Base-by-base conservation (phyloP, 176 grass and related monocot genomes). In the Phyllostachys edulis region DNA sequence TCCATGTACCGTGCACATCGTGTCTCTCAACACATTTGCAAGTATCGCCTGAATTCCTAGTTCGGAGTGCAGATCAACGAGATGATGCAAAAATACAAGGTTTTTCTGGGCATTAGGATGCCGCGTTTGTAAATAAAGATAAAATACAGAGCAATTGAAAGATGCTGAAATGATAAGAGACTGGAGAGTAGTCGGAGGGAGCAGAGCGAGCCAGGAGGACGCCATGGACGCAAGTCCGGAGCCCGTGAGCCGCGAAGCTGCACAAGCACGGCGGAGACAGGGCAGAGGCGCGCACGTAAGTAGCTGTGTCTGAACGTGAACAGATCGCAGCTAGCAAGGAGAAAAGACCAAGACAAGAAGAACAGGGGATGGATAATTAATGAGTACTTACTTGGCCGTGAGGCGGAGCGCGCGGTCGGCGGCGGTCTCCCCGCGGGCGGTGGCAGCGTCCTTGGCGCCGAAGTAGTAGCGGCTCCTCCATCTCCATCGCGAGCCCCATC, bases 191-290 rank as follows among this genome's bases (percentile, higher is more conserved):
- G 15, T 51, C 49, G 13, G 50, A 20, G 50, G 27, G 21, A 65
- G 37, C 6, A 29, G 29, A 29, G 29, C 29, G 29, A 29, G 29
- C 89, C 89, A 94, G 46, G 60, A 94, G 81, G 64, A 94, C 63
- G 69, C 84, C 92, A 20, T 89, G 61, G 78, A 94, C 92, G 89
- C 37, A 80, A 51, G 92, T 94, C 54, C 87, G 85, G 54, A 89
- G 57, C 63, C 89, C 89, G 80, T 63, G 81, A n/a, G 73, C 84
- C 11, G 84, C 89, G 59, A 89, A 87, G 73, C 92, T 94, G 84
- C 71, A 41, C 8, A 77, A 42, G n/a, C 15, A 78, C 67, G 52
- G 5, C 45, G 21, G 46, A 21, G 6, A 37, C 34, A 5, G 37
- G 18, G 0, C 49, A 23, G 24, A 18, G 16, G 39, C 2, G 46